Percentiles rank a stretch among this genome's conserved stretches.
Evolutionary conservation across 257 asterid genomes (phyloP).

Genomic region (Sherardia arvensis): DNA sequence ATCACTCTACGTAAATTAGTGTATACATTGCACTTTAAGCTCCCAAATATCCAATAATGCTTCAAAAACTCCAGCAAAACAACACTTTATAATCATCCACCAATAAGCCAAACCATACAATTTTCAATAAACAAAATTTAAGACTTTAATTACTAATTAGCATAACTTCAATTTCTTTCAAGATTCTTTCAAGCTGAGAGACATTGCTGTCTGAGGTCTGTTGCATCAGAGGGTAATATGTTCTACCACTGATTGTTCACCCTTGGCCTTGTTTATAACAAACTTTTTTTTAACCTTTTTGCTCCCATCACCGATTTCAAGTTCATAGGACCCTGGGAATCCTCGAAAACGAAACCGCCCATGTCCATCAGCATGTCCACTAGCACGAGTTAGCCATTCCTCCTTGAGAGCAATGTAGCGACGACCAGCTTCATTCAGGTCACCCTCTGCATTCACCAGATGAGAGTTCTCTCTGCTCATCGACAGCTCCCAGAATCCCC

Average conservation of each 20-base stretch:
- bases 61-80: too few species aligned
- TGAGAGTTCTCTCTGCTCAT: conserved; percentile 66
- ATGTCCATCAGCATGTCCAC: conserved; percentile 43
- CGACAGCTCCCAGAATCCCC: conserved; percentile 93
- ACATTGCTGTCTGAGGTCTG: too few species aligned
- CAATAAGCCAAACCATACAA: too few species aligned
- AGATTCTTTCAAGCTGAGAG: too few species aligned
- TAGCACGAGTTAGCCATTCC: conserved; percentile 64
- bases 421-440: conserved; percentile 65
- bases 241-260: conserved; percentile 45
- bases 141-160: too few species aligned
- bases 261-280: conserved; percentile 47
- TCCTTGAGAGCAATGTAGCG: conserved; percentile 52
- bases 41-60: too few species aligned
- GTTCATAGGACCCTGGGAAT: conserved; percentile 61
- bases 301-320: conserved; percentile 26
- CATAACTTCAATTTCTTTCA: too few species aligned
- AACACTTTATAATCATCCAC: too few species aligned
- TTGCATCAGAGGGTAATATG: conserved; percentile 24
- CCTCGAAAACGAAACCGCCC: conserved; percentile 63
- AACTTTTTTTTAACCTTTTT: conserved; percentile 42
- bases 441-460: conserved; percentile 77
- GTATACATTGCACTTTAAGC: too few species aligned
- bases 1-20: too few species aligned
- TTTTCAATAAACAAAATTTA: too few species aligned